A percentile compares a stretch with the other conserved stretches of the same genome.
Conservation (phyloP, 2,329 filamentous ascomycete genomes). For the Zymoseptoria pseudotritici region DNA sequence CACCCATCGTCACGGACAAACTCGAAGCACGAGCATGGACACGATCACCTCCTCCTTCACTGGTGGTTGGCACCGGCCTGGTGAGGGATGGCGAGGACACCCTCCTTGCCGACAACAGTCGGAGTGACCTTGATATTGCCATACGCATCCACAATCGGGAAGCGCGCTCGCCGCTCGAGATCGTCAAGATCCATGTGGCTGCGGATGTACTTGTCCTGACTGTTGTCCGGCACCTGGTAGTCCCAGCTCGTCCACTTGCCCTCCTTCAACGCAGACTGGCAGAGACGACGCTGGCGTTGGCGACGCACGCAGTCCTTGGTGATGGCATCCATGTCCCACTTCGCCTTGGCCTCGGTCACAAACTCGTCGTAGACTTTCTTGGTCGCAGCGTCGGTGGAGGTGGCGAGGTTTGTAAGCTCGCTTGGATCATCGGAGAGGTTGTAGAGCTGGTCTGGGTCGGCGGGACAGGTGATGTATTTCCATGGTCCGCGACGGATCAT, state of each 20-base stretch:
- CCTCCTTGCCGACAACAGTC: conserved; percentile 15
- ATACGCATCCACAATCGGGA: conserved; percentile 48
- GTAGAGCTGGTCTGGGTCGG: conserved; percentile 77
- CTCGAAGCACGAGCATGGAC: too few relatives aligned
- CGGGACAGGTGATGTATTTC: conserved; percentile 85
- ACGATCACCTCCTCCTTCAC: conserved; percentile 10
- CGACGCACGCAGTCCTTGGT: conserved; percentile 65
- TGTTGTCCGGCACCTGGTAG: conserved; percentile 66
- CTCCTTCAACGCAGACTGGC: conserved; percentile 70
- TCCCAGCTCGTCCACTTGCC: conserved; percentile 80
- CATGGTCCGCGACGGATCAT: conserved; percentile 87
- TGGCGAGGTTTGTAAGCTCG: conserved; percentile 66
- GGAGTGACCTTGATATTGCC: conserved; percentile 29
- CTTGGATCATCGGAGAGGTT: conserved; percentile 68
- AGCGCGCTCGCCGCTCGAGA: conserved; percentile 68
- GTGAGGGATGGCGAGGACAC: conserved; percentile 19
- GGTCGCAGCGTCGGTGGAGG: conserved; percentile 32
- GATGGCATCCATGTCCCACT: conserved; percentile 77
- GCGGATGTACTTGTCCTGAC: conserved; percentile 64
- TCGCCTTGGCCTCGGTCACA: conserved; percentile 60
- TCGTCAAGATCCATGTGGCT: conserved; percentile 75
- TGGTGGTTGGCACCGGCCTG: conserved; percentile 30
- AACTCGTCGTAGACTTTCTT: conserved; percentile 51
- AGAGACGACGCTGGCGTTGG: conserved; percentile 70
- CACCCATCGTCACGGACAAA: not conserved